Percentiles rank a stretch among this genome's conserved stretches.
Evolutionary conservation across 345 rosid genomes (phyloP).

Genomic region (Bretschneidera sinensis): DNA sequence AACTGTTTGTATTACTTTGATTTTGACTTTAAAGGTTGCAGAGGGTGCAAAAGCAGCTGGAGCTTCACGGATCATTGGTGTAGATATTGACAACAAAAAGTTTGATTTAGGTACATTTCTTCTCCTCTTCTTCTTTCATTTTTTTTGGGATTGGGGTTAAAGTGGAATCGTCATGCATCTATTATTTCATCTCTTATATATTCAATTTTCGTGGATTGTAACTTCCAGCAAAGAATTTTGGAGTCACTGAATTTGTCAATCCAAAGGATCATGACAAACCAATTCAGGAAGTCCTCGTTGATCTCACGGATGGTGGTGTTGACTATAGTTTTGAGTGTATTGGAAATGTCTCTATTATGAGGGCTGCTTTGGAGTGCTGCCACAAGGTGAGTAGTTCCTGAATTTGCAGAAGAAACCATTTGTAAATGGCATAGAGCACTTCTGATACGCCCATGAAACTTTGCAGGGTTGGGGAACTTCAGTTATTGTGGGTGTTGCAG

Average conservation of each 20-base stretch:
- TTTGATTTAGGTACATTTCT: conserved; percentile 55
- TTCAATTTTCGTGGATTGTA: background rate
- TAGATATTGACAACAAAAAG: conserved; percentile 86
- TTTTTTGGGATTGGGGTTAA: too few species aligned
- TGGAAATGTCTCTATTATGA: conserved; percentile 93
- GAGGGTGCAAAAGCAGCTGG: conserved; percentile 99
- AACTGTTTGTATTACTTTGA: background rate
- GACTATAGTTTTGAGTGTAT: conserved; percentile 99
- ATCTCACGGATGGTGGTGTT: conserved; percentile 90
- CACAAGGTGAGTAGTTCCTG: conserved; percentile 63
- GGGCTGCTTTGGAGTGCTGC: conserved; percentile 98
- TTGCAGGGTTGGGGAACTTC: conserved; percentile 98
- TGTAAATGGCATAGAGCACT: conserved; percentile 1
- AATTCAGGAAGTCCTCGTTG: conserved; percentile 54
- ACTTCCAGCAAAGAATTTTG: conserved; percentile 51
- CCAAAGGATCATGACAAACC: conserved; percentile 79
- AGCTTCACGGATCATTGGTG: conserved; percentile 90
- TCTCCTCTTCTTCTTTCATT: background rate
- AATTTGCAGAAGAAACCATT: background rate
- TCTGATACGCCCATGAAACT: conserved; percentile 8
- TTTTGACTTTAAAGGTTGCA: conserved; percentile 57
- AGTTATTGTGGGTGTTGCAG: conserved; percentile 95
- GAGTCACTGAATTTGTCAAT: conserved; percentile 74
- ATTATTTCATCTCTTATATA: background rate
- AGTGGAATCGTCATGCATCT: too few species aligned